A percentile compares a stretch with the other conserved stretches of the same genome.
Evolutionary conservation across 257 asterid species (phyloP).

Genomic region (Nicotiana benthamiana): DNA sequence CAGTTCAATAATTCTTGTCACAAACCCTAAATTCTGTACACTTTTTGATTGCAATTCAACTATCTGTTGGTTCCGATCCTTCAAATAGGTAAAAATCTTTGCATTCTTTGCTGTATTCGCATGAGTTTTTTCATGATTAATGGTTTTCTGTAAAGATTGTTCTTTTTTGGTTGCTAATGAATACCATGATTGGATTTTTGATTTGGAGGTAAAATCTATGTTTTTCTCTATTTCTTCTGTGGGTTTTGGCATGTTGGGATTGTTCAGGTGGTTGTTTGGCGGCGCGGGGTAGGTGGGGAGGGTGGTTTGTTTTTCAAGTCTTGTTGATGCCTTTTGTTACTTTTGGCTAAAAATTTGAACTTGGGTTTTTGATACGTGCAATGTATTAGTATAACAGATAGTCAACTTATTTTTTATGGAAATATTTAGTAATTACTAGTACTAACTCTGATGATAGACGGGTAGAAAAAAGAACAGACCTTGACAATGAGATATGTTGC

Average conservation of each 20-base stretch:
- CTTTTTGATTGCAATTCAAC: neutral
- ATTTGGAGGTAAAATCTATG: neutral
- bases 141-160: neutral
- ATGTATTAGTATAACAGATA: neutral
- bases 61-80: neutral
- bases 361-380: neutral
- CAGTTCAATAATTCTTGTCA: neutral
- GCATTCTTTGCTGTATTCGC: neutral
- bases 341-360: neutral
- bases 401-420: neutral
- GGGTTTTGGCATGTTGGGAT: constrained; percentile 4
- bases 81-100: neutral
- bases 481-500: neutral
- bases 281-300: neutral
- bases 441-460: neutral
- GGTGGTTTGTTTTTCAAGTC: neutral
- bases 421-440: neutral
- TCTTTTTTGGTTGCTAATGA: neutral
- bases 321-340: neutral
- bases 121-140: neutral
- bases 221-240: neutral
- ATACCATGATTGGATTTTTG: neutral
- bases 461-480: neutral
- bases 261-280: neutral
- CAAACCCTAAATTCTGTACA: neutral